A percentile compares a stretch with the other conserved stretches of the same genome.
Evolutionary conservation across 768 basidiomycete species (phyloP).

Genomic region (Glaciozyma martinii): DNA sequence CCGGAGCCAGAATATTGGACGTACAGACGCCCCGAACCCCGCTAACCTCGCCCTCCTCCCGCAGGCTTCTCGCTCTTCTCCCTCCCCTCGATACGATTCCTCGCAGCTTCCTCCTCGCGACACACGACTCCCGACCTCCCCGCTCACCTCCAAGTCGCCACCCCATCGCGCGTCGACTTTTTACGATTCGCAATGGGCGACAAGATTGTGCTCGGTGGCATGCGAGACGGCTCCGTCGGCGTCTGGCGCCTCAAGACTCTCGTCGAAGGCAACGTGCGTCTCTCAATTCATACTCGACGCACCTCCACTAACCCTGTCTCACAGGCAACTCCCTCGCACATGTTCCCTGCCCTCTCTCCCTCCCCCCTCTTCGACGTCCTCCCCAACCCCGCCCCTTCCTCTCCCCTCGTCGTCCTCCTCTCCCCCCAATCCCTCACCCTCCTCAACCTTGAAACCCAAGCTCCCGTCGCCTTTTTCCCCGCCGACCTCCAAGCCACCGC

Average conservation of each 20-base stretch:
- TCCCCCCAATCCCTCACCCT: conserved; percentile 1
- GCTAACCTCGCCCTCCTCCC: neutral
- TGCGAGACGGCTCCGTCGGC: conserved; percentile 19
- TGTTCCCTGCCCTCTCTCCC: conserved; percentile 15
- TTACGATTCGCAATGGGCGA: conserved; percentile 32
- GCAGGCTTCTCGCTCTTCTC: conserved; percentile 35
- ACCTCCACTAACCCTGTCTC: neutral
- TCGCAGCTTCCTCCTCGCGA: conserved; percentile 2
- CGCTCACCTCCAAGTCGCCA: neutral
- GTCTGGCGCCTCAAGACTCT: conserved; percentile 28
- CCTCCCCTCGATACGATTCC: conserved; percentile 14
- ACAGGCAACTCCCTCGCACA: conserved; percentile 18
- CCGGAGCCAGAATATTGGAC: too few relatives aligned
- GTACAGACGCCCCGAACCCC: too few relatives aligned
- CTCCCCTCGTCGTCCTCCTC: conserved; percentile 14
- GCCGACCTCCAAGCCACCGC: conserved; percentile 7
- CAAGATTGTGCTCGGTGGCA: conserved; percentile 23
- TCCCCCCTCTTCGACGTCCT: conserved; percentile 28
- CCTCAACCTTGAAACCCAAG: conserved; percentile 10
- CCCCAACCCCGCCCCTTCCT: conserved; percentile 14
- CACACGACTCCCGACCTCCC: conserved; percentile 4
- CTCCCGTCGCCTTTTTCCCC: conserved; percentile 5
- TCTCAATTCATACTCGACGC: neutral
- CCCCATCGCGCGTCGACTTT: conserved; percentile 15
- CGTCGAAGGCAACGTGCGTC: conserved; percentile 17